A percentile compares a stretch with the other conserved stretches of the same genome.
These are phyloP conservation scores for Ustanciosporium gigantosporum DNA, from an alignment of 1,284 basidiomycete genomes.

Conservation along the genomic window DNA sequence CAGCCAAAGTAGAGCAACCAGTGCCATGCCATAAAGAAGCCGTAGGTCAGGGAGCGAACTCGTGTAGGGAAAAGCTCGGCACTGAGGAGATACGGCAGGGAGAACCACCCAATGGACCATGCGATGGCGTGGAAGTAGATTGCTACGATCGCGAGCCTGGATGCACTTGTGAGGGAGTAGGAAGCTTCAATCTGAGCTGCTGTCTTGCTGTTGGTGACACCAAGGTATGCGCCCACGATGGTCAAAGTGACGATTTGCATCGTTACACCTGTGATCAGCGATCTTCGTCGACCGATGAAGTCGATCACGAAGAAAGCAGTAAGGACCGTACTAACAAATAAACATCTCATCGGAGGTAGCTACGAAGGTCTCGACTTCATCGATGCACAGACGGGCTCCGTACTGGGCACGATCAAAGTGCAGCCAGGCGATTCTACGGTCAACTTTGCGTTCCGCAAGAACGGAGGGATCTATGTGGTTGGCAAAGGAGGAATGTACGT, in stretches of 20 bases:
- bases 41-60: slow-evolving; percentile 3
- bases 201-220: slow-evolving; percentile 4
- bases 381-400: no score
- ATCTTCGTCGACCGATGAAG: slow-evolving; percentile 5
- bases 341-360: no score
- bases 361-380: no score
- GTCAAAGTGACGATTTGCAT: slow-evolving; percentile 4
- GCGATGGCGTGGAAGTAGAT: slow-evolving; percentile 9
- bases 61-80: slow-evolving; percentile 5
- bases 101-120: slow-evolving; percentile 10
- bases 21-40: slow-evolving; percentile 9
- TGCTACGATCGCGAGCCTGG: slow-evolving; percentile 5
- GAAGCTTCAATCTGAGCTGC: slow-evolving; percentile 5
- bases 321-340: neutral
- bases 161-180: slow-evolving; percentile 1
- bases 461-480: no score
- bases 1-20: slow-evolving; percentile 10
- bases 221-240: slow-evolving; percentile 5
- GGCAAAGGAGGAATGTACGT: no score
- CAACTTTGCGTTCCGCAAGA: no score
- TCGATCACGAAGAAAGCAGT: slow-evolving; percentile 7
- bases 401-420: no score
- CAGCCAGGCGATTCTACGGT: no score
- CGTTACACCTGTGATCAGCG: slow-evolving; percentile 1
- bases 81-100: slow-evolving; percentile 4